Conservation (phyloP, 2,329 filamentous ascomycete species). For the Fusarium annulatum region DNA sequence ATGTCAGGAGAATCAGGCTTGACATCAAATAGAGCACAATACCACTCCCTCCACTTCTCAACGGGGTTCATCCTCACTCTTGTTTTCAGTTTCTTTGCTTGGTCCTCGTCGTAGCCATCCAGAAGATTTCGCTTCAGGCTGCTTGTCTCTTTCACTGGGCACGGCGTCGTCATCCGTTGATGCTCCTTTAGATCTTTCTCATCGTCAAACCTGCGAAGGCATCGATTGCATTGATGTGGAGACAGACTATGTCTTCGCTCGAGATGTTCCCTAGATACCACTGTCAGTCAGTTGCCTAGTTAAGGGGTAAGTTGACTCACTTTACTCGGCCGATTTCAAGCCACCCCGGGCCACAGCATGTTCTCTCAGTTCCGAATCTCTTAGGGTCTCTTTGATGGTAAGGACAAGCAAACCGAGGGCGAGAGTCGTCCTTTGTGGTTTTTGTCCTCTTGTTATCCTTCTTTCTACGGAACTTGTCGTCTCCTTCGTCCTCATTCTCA, state of each 20-base stretch:
- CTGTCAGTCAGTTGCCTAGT: not conserved
- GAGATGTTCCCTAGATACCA: conserved; percentile 38
- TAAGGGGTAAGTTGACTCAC: conserved; percentile 20
- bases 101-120: conserved; percentile 40
- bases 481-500: conserved; percentile 46
- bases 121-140: conserved; percentile 21
- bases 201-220: conserved; percentile 30
- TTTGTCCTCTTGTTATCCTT: conserved; percentile 52
- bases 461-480: conserved; percentile 46
- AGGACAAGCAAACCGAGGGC: conserved; percentile 50
- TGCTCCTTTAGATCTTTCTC: conserved; percentile 37
- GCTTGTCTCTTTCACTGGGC: conserved; percentile 30
- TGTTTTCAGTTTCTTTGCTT: conserved; percentile 36
- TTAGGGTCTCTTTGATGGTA: conserved; percentile 51
- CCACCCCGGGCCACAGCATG: conserved; percentile 44
- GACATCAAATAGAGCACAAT: conserved; percentile 34
- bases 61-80: not conserved
- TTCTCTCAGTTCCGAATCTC: conserved; percentile 35
- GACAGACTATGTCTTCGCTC: conserved; percentile 37
- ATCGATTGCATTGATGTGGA: conserved; percentile 36
- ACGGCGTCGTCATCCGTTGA: conserved; percentile 31
- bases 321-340: conserved; percentile 38
- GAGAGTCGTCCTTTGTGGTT: conserved; percentile 47
- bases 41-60: conserved; percentile 39
- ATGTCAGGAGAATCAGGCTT: conserved; percentile 27